Evolutionary conservation across 148 eudicot genomes (phyloP), one percentile per base, ranked within the genome.

Genomic region (Beta vulgaris): DNA sequence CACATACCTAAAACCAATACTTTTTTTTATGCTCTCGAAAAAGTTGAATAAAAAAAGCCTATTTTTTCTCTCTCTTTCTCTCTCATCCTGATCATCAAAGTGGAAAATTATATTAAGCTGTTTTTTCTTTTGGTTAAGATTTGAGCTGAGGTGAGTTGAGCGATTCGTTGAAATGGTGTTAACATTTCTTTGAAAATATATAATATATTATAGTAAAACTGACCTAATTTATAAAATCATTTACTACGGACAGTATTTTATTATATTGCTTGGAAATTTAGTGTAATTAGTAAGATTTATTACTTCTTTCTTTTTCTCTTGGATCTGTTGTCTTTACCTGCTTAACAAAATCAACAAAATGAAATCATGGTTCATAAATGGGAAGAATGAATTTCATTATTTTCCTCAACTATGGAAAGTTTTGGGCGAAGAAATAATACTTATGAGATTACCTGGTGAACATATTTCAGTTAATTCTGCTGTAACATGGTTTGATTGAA

Each of bases 1-100:
- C 15, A 74, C 57, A 64, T 46, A 48, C 78, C 63, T 21, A 28
- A 67, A 65, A 35, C 49, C 66, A 69, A 68, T 48, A 76, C 68
- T 65, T 57, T 57, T 36, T 76, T 69, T 69, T 68, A 34, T 69
- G 58, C 44, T 43, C 40, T 76, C 79, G 73, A 76, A 66, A 78
- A 78, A 78, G 64, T 32, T 53, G 25, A 54, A 19, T 12, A 0
- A 36, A 40, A 59, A 72, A 78, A 78, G 72, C 58, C 76, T 72
- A 78, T 65, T 54, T 64, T 72, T 34, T 13, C 72, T 78, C 75
- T 49, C 71, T 12, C 32, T 13, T 15, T 21, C 36, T 62, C 26
- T 15, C 49, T 14, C 25, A 39, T 19, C 6, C 25, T 73, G 54
- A 44, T 73, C 28, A 60, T 42, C 1, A 2, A 26, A 25, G 18